These are phyloP conservation scores for Monilinia fructicola DNA, from an alignment of 2,329 filamentous ascomycete genomes.

Conservation along the genomic window DNA sequence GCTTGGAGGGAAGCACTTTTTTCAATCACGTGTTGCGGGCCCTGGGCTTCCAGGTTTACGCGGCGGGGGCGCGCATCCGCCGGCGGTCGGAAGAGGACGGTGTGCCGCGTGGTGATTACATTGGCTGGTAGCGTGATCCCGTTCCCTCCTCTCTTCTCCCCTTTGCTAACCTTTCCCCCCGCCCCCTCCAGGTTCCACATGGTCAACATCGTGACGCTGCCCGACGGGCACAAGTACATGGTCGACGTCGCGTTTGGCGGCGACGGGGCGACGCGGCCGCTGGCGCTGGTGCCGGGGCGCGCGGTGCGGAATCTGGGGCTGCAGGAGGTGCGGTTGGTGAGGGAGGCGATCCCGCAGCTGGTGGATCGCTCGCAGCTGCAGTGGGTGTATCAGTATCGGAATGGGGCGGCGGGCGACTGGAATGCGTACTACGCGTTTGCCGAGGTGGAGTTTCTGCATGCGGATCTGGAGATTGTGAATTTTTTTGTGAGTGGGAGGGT, in stretches of 20 bases:
- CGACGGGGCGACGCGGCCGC: constrained; percentile 57
- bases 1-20: constrained; percentile 58
- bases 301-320: constrained; percentile 48
- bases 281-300: constrained; percentile 50
- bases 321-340: constrained; percentile 55
- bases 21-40: constrained; percentile 53
- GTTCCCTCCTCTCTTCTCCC: neutral
- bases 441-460: constrained; percentile 60
- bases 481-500: constrained; percentile 55
- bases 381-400: constrained; percentile 65
- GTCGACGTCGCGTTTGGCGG: constrained; percentile 66
- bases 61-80: constrained; percentile 47
- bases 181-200: constrained; percentile 51
- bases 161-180: neutral
- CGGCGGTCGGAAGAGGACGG: constrained; percentile 28
- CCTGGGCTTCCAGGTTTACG: constrained; percentile 55
- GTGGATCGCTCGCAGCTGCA: constrained; percentile 47
- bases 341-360: constrained; percentile 50
- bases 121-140: constrained; percentile 32
- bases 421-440: constrained; percentile 63
- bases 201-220: constrained; percentile 56
- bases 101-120: constrained; percentile 33
- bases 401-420: constrained; percentile 52
- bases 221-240: constrained; percentile 50
- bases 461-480: constrained; percentile 63